Conservation (phyloP, 2,329 filamentous ascomycete species). For the Pyrenophora seminiperda region DNA sequence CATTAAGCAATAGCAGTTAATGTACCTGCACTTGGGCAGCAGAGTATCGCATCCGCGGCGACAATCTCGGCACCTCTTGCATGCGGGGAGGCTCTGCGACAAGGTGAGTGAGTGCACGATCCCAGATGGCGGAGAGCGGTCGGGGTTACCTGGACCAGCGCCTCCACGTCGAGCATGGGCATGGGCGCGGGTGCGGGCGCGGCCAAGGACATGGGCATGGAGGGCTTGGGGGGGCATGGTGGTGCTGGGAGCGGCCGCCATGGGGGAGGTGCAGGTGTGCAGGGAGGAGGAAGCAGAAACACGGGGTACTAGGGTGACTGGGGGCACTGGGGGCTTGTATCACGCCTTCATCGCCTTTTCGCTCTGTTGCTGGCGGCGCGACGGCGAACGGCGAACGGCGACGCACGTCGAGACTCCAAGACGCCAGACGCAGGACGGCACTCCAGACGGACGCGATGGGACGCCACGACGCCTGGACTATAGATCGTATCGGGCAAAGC, state of each 20-base stretch:
- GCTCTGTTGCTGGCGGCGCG: no score
- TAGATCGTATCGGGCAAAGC: constrained; percentile 24
- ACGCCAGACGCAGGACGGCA: no score
- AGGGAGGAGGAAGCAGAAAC: background rate
- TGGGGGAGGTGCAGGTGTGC: constrained; percentile 8
- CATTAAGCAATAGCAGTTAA: no score
- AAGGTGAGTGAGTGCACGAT: constrained; percentile 18
- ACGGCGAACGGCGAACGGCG: no score
- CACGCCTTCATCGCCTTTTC: background rate
- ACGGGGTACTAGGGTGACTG: no score
- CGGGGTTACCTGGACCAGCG: constrained; percentile 30
- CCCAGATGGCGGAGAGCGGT: constrained; percentile 2
- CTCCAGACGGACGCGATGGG: constrained; percentile 1
- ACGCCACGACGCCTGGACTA: constrained; percentile 7
- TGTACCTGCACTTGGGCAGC: constrained; percentile 44
- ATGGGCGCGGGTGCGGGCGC: constrained; percentile 10
- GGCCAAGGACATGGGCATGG: background rate
- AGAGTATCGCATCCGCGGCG: constrained; percentile 46
- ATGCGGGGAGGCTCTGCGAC: constrained; percentile 39
- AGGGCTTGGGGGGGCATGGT: no score
- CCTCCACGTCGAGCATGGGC: constrained; percentile 26
- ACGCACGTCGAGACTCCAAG: no score
- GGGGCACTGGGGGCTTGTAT: background rate
- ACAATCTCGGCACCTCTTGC: constrained; percentile 44
- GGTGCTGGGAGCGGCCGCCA: constrained; percentile 24